Base-by-base conservation (phyloP, 768 basidiomycete genomes). In the Hypholoma fasciculare region DNA sequence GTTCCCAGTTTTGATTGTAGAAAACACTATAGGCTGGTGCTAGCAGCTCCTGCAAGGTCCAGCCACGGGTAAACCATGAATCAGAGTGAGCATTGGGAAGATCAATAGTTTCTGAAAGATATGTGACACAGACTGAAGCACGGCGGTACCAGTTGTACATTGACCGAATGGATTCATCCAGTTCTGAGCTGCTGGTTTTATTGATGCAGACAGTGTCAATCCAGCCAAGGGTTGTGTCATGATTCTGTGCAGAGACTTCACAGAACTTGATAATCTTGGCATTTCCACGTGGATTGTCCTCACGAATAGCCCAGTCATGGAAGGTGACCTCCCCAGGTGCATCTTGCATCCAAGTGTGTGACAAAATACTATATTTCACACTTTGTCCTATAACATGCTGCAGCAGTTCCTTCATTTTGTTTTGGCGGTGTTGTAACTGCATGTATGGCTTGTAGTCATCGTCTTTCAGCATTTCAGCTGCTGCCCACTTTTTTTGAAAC, bases 41-140 rank as follows among this genome's bases (percentile, higher is more conserved):
- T 7, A 63, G 38, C 17, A 63, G 40, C 49, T 63, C 62, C 34
- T 63, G 62, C 37, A 63, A 44, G 0, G 61, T 63, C 61, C 61
- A 63, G 48, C 61, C 61, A 3, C 62, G 59, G 5, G 53, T 60
- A 36, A 63, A 63, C 62, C 62, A 63, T 3, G 56, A 39, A 13
- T 54, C 50, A 4, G 23, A 7, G 6, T 38, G 44, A 14, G 58
- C 52, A 5, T 63, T 42, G n/a, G 36, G 36, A 23, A 58, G 2
- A 37, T 17, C 30, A 7, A 38, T 34, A n/a, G 60, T 61, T 17
- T 61, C 52, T 36, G 56, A 43, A 19, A 61, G 60, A 23, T 55
- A 54, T 3, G 50, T 46, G 43, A 60, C 51, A 26, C 59, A 63
- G 14, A 60, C 53, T 12, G 20, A 16, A 9, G 61, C 46, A 19